A percentile compares a stretch with the other conserved stretches of the same genome.
These are phyloP conservation scores for Cladosporium phlei DNA, from an alignment of 2,329 filamentous ascomycete species.

Conservation along the genomic window DNA sequence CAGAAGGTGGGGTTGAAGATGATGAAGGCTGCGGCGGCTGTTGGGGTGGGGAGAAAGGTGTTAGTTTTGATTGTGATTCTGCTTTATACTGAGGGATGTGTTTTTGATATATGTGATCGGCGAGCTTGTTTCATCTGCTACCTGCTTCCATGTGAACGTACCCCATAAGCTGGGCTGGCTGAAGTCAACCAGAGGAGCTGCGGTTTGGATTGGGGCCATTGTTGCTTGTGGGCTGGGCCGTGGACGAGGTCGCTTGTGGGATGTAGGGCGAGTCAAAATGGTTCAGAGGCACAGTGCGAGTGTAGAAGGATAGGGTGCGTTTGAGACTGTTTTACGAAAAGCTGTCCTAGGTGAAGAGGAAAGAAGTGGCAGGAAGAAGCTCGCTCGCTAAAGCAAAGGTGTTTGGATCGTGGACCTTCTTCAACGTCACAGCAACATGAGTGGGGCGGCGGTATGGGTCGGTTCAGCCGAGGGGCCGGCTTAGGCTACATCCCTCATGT, in stretches of 20 bases:
- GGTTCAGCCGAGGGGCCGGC: no score
- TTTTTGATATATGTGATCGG: not conserved
- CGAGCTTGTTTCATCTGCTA: not conserved
- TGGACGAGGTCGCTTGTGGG: conserved; percentile 1
- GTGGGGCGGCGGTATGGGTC: no score
- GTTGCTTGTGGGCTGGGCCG: conserved; percentile 5
- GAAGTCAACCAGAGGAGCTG: conserved; percentile 27
- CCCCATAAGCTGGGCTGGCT: conserved; percentile 45
- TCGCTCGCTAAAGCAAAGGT: no score
- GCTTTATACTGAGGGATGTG: not conserved
- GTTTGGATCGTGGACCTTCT: no score
- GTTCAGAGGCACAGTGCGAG: conserved; percentile 21
- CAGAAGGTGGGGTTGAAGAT: conserved; percentile 98
- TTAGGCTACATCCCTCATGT: no score
- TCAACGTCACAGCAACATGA: no score
- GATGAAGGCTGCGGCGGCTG: conserved; percentile 55
- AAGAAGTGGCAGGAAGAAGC: no score
- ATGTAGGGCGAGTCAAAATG: conserved; percentile 15
- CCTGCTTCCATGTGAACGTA: conserved; percentile 35
- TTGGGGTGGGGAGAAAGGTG: not conserved
- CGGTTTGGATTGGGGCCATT: conserved; percentile 5
- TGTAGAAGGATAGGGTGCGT: conserved; percentile 21
- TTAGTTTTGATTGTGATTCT: not conserved
- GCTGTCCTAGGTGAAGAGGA: no score
- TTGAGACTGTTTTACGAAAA: no score